Evolutionary conservation across 169 alveolate genomes (phyloP).

Genomic region (Cryptosporidium ubiquitum): DNA sequence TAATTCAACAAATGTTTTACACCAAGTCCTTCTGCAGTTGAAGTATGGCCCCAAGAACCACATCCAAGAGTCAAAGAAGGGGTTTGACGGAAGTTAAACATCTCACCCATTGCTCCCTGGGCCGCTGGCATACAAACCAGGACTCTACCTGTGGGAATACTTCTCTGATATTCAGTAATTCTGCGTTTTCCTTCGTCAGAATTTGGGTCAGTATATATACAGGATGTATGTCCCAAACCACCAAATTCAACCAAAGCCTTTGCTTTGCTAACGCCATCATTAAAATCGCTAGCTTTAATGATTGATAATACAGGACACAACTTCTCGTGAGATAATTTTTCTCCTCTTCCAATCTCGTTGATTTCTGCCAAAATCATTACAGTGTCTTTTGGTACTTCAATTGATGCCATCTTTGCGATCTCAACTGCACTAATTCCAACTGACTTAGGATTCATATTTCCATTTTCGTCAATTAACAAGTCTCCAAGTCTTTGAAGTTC

Average conservation of each 20-base stretch:
- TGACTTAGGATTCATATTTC: conserved; percentile 72
- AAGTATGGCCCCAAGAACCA: conserved; percentile 76
- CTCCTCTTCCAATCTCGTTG: conserved; percentile 47
- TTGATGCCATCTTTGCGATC: conserved; percentile 75
- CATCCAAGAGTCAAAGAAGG: conserved; percentile 77
- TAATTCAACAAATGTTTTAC: conserved; percentile 75
- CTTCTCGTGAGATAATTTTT: conserved; percentile 73
- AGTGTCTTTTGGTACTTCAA: conserved; percentile 73
- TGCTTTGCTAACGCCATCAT: conserved; percentile 67
- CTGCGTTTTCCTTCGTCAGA: conserved; percentile 46
- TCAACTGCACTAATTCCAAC: conserved; percentile 76
- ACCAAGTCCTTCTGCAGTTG: conserved; percentile 74
- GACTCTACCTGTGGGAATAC: conserved; percentile 74
- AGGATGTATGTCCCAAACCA: conserved; percentile 76
- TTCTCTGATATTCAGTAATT: conserved; percentile 54
- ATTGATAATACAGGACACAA: conserved; percentile 75
- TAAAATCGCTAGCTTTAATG: conserved; percentile 69
- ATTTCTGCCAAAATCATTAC: conserved; percentile 64
- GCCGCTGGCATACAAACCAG: conserved; percentile 76
- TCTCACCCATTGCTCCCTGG: conserved; percentile 77
- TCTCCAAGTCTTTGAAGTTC: conserved; percentile 67
- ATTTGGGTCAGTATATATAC: conserved; percentile 75
- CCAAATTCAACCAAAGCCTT: conserved; percentile 66
- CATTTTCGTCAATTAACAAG: conserved; percentile 52
- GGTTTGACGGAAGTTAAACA: conserved; percentile 70